These are phyloP conservation scores for Salix purpurea DNA, from an alignment of 345 rosid genomes.

Conservation along the genomic window DNA sequence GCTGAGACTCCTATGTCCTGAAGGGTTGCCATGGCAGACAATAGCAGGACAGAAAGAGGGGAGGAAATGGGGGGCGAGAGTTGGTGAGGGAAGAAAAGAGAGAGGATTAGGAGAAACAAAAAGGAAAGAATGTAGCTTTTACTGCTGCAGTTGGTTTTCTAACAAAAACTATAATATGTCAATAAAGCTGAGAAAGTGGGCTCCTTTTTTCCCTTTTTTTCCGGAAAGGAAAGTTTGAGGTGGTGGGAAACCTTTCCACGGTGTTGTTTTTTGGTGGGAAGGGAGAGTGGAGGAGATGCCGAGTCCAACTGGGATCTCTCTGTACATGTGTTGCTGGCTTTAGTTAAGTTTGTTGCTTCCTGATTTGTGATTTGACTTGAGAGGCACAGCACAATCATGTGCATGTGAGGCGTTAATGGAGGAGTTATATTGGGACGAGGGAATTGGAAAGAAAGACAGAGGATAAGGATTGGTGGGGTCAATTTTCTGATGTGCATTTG, in stretches of 20 bases:
- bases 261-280: not conserved
- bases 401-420: not conserved
- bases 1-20: slow-evolving; percentile 88
- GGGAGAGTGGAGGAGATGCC: not conserved
- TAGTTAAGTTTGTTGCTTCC: too few species aligned
- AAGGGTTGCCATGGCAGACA: slow-evolving; percentile 68
- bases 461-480: not conserved
- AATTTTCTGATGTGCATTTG: not conserved
- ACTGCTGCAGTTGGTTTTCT: not conserved
- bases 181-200: not conserved
- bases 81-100: not conserved
- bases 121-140: not conserved
- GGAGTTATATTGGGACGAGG: not conserved
- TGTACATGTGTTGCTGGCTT: not conserved
- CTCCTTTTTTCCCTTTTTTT: too few species aligned
- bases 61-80: not conserved
- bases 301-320: not conserved
- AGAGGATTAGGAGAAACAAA: not conserved
- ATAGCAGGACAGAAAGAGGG: not conserved
- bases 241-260: not conserved
- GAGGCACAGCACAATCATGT: not conserved
- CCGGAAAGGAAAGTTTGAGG: not conserved
- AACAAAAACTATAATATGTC: not conserved
- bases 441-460: not conserved
- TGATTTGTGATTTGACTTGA: too few species aligned